These are phyloP conservation scores for Kwoniella shandongensis DNA, from an alignment of 768 basidiomycete genomes.

Conservation along the genomic window DNA sequence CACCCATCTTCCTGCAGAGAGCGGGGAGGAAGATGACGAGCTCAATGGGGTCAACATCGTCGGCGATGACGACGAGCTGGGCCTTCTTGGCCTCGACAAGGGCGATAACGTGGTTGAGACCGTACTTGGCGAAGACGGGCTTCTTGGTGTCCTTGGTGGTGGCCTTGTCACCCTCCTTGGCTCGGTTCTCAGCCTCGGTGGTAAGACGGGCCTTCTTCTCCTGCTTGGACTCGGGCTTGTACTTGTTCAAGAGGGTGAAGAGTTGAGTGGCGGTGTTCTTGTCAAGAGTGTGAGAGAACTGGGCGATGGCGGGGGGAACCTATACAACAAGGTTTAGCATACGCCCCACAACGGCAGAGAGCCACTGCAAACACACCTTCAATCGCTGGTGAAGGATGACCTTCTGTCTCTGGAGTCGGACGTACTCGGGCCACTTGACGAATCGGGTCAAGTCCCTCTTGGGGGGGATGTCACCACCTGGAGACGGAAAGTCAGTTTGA, in stretches of 20 bases:
- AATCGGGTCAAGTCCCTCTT: conserved; percentile 89
- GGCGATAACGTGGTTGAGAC: conserved; percentile 93
- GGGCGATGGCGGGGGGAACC: conserved; percentile 94
- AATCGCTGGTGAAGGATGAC: conserved; percentile 96
- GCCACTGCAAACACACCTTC: conserved; percentile 61
- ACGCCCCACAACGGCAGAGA: background rate
- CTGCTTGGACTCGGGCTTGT: conserved; percentile 66
- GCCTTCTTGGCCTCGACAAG: conserved; percentile 96
- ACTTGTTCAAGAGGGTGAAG: conserved; percentile 97
- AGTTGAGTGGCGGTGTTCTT: conserved; percentile 98
- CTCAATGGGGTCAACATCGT: conserved; percentile 94
- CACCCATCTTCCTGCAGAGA: conserved; percentile 98
- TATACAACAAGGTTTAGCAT: conserved; percentile 11
- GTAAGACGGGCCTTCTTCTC: conserved; percentile 95
- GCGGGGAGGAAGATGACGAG: conserved; percentile 98
- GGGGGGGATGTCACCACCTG: conserved; percentile 92
- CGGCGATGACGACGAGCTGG: conserved; percentile 88
- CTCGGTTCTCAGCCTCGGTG: conserved; percentile 66
- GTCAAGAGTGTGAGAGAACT: conserved; percentile 92
- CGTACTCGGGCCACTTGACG: conserved; percentile 99
- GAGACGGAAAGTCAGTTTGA: background rate
- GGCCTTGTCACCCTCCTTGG: conserved; percentile 71
- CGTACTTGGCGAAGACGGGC: conserved; percentile 92
- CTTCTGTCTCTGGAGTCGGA: conserved; percentile 96
- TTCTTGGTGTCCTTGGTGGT: conserved; percentile 79